Base-by-base conservation (phyloP, 129 eudicot genomes). In the Tagetes patula region DNA sequence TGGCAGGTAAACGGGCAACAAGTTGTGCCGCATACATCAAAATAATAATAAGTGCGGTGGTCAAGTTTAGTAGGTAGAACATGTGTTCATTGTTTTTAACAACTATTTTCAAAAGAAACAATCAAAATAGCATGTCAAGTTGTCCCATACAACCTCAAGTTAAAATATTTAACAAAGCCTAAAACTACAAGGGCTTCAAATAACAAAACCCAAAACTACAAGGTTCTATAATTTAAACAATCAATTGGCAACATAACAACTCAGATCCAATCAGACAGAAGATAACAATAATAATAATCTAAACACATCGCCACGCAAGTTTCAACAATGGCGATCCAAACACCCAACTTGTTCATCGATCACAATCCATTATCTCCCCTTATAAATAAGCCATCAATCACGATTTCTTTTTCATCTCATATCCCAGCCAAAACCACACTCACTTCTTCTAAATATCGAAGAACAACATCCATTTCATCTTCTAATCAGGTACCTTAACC, bases 241-340 rank as follows among this genome's bases (percentile, higher is more conserved):
- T 48, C 43, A 53, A 40, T 53, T 13, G 52, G 48, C 77, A 52
- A 45, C 38, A 32, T 8, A 40, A 65, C 82, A 64, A 65, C 52
- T 63, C 49, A 52, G 34, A 78, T 41, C 66, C 73, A 52, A 71
- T 47, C 54, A 55, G 76, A 47, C 42, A 60, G 54, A 20, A 20
- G 27, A 20, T 20, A 20, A 20, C 27, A 20, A 20, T 20, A 20
- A 74, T 60, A 72, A 71, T 27, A 65, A 71, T 14, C 55, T 31
- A 48, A 32, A 69, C 64, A 64, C 5, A 71, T 13, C 13, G 41
- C 40, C 42, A 56, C 36, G 56, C 20, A 70, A 33, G 6, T 39
- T 70, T 42, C 82, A 76, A 40, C 84, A 48, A 81, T 81, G 84
- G 84, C 69, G 81, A 81, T 55, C 65, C 84, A 34, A 52, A 36